Evolutionary conservation across 495 filamentous ascomycete species (phyloP).

Genomic region (Saxophila tyrrhenica): DNA sequence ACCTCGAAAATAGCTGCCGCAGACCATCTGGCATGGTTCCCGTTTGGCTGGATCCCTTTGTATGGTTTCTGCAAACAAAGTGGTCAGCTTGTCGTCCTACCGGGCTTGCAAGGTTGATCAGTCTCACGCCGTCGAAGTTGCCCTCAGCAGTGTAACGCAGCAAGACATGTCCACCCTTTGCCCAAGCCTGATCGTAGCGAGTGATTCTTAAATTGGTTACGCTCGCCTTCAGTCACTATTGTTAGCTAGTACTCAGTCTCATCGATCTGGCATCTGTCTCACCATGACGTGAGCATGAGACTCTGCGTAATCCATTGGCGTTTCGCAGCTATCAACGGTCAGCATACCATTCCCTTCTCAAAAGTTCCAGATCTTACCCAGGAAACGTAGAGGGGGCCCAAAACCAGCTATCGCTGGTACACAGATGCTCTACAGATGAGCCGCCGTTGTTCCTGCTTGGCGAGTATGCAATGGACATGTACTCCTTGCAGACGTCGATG

Average conservation of each 20-base stretch:
- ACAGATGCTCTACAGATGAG: constrained; percentile 23
- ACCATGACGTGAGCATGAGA: constrained; percentile 29
- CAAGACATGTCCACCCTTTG: constrained; percentile 26
- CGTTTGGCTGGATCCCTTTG: constrained; percentile 26
- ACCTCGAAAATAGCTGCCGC: constrained; percentile 31
- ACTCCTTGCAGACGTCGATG: constrained; percentile 28
- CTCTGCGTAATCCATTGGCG: constrained; percentile 29
- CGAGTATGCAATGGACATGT: constrained; percentile 29
- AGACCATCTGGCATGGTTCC: constrained; percentile 26
- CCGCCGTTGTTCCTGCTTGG: constrained; percentile 25
- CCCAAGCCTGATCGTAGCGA: constrained; percentile 26
- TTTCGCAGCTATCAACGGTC: no score
- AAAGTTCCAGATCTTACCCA: no score
- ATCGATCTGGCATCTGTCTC: no score
- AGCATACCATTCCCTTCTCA: no score
- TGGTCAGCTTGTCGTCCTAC: no score
- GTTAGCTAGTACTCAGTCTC: no score
- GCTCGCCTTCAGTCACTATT: not conserved
- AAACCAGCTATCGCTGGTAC: constrained; percentile 15
- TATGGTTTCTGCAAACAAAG: constrained; percentile 15
- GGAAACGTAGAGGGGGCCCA: constrained; percentile 24
- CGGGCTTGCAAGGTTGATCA: no score
- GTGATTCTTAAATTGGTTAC: constrained; percentile 27
- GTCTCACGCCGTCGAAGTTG: constrained; percentile 21
- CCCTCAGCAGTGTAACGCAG: constrained; percentile 30